Evolutionary conservation across 1,284 basidiomycete genomes (phyloP).

Genomic region (Fereydounia khargensis): DNA sequence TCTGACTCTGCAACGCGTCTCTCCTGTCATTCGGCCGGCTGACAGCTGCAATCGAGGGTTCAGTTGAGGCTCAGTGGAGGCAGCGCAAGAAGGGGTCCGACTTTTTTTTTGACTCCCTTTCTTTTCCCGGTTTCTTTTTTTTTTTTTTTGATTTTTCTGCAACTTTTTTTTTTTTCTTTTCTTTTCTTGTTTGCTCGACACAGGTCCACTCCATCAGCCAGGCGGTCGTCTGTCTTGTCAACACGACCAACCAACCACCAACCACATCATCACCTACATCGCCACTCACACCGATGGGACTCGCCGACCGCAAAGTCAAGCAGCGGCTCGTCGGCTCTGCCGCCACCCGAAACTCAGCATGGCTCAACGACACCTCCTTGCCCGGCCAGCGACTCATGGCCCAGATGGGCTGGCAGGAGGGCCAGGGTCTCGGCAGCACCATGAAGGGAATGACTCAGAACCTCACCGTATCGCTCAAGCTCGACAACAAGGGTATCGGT

Average conservation of each 20-base stretch:
- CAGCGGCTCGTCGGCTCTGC: constrained; percentile 52
- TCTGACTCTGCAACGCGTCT: too few species aligned
- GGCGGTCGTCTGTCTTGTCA: too few species aligned
- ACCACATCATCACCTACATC: background rate
- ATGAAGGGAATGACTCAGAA: constrained; percentile 44
- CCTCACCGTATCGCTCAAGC: constrained; percentile 49
- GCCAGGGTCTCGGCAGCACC: constrained; percentile 45
- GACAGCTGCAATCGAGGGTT: too few species aligned
- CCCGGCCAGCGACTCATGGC: constrained; percentile 55
- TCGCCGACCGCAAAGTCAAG: constrained; percentile 49
- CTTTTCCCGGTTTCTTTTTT: too few species aligned
- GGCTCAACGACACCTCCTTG: constrained; percentile 47
- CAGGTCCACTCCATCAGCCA: too few species aligned
- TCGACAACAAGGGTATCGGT: constrained; percentile 57
- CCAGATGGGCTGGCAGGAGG: constrained; percentile 54
- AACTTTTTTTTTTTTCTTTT: too few species aligned
- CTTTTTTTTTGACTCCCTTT: too few species aligned
- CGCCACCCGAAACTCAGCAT: constrained; percentile 42
- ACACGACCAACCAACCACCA: background rate
- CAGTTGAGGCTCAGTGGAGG: too few species aligned
- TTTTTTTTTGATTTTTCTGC: too few species aligned
- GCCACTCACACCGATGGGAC: constrained; percentile 32
- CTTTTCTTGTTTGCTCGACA: too few species aligned
- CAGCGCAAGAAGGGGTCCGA: too few species aligned
- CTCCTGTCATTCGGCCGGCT: too few species aligned